phyloP scores from a whole-genome alignment of 2,329 filamentous ascomycete genomes.

The Sphaerostilbella broomeana region DNA sequence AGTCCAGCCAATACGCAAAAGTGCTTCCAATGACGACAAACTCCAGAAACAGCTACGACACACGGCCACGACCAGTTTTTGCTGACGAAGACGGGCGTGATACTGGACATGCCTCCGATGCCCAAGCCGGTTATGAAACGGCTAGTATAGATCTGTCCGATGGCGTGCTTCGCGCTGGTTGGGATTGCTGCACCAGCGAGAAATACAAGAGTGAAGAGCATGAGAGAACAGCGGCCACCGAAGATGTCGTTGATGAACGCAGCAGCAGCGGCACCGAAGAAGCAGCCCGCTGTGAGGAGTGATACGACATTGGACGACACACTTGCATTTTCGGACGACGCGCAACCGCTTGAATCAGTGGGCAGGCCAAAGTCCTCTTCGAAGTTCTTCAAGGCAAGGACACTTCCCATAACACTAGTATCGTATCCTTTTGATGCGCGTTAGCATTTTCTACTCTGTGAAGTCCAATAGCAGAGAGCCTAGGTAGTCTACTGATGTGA shows the following conservation, averaged over 20 bases:
- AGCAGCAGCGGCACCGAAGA: slow-evolving; percentile 19
- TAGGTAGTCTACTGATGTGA: slow-evolving; percentile 13
- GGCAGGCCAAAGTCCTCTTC: slow-evolving; percentile 16
- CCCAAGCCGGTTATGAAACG: slow-evolving; percentile 20
- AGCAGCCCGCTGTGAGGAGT: slow-evolving; percentile 18
- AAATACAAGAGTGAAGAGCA: slow-evolving; percentile 17
- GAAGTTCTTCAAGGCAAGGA: slow-evolving; percentile 16
- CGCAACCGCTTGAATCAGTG: slow-evolving; percentile 13
- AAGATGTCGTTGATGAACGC: slow-evolving; percentile 16
- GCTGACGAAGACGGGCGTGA: slow-evolving; percentile 20
- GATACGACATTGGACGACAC: slow-evolving; percentile 16
- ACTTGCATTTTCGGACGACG: slow-evolving; percentile 13
- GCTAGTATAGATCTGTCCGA: slow-evolving; percentile 19
- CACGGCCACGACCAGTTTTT: slow-evolving; percentile 19
- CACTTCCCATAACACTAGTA: slow-evolving; percentile 14
- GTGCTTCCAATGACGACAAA: slow-evolving; percentile 18
- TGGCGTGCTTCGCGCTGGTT: slow-evolving; percentile 15
- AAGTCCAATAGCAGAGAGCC: slow-evolving; percentile 12
- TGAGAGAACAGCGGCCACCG: slow-evolving; percentile 17
- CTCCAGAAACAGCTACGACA: slow-evolving; percentile 19
- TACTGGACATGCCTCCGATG: slow-evolving; percentile 20
- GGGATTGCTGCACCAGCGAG: slow-evolving; percentile 17
- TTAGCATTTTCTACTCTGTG: neutral
- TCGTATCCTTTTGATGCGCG: slow-evolving; percentile 8
- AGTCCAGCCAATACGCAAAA: slow-evolving; percentile 36